These are phyloP conservation scores for Mucor mucedo DNA, from an alignment of 371 early-diverging fungal species.

Conservation along the genomic window DNA sequence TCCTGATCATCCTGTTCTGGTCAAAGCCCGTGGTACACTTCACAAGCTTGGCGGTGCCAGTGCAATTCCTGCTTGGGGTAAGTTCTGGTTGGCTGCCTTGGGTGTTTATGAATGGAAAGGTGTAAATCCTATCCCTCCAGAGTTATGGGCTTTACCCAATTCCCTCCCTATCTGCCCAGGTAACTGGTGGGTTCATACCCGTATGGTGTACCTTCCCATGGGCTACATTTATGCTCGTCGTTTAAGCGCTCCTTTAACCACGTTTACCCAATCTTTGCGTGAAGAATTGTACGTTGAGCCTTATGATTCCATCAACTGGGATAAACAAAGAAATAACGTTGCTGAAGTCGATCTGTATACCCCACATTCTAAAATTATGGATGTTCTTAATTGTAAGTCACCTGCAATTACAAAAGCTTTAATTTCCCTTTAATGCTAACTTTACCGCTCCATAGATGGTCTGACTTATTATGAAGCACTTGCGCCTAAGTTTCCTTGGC, in stretches of 20 bases:
- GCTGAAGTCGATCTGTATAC: slow-evolving; percentile 83
- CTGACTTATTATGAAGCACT: slow-evolving; percentile 73
- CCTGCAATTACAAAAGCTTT: background rate
- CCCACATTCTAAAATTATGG: slow-evolving; percentile 82
- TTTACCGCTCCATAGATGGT: slow-evolving; percentile 34
- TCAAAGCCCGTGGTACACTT: slow-evolving; percentile 83
- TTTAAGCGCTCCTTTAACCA: slow-evolving; percentile 62
- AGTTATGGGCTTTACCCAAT: slow-evolving; percentile 92
- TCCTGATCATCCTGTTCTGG: slow-evolving; percentile 86
- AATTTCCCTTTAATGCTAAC: background rate
- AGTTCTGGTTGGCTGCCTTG: slow-evolving; percentile 92
- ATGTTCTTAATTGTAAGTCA: slow-evolving; percentile 65
- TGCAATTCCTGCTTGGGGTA: slow-evolving; percentile 95
- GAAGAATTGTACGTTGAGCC: slow-evolving; percentile 87
- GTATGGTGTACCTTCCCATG: slow-evolving; percentile 94
- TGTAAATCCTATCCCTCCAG: slow-evolving; percentile 95
- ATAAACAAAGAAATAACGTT: slow-evolving; percentile 80
- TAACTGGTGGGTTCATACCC: slow-evolving; percentile 92
- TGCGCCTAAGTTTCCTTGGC: slow-evolving; percentile 41
- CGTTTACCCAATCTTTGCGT: slow-evolving; percentile 77
- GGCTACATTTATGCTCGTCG: slow-evolving; percentile 86
- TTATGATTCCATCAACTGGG: slow-evolving; percentile 88
- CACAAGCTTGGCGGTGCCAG: slow-evolving; percentile 86
- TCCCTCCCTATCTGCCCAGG: slow-evolving; percentile 86
- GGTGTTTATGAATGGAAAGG: slow-evolving; percentile 96